These are phyloP conservation scores for Metarhizium album DNA, from an alignment of 2,329 filamentous ascomycete species.

Conservation along the genomic window DNA sequence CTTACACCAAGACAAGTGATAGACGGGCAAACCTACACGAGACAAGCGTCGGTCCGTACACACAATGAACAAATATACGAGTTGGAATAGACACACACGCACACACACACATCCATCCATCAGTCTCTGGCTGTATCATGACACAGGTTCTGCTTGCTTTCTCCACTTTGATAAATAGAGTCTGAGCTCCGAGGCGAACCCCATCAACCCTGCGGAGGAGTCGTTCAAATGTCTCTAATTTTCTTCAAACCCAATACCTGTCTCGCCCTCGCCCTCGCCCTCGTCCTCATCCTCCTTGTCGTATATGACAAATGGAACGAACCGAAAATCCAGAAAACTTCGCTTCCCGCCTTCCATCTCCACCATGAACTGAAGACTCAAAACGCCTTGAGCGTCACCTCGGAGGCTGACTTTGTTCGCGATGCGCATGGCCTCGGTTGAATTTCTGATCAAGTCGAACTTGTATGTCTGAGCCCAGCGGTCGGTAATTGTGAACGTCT, in stretches of 20 bases:
- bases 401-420: conserved; percentile 88
- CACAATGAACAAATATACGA: too few species aligned
- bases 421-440: conserved; percentile 82
- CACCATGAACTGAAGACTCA: conserved; percentile 95
- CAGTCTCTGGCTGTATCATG: neutral
- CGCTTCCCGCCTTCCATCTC: conserved; percentile 62
- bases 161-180: neutral
- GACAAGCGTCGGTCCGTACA: too few species aligned
- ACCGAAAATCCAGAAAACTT: conserved; percentile 74
- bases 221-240: neutral
- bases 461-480: conserved; percentile 66
- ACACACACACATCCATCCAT: too few species aligned
- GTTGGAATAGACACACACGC: too few species aligned
- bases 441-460: conserved; percentile 76
- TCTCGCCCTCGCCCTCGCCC: conserved; percentile 20
- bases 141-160: neutral
- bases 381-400: conserved; percentile 76
- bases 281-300: conserved; percentile 34
- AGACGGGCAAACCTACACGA: too few species aligned
- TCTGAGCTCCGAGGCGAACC: neutral
- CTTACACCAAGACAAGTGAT: too few species aligned
- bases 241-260: conserved; percentile 3
- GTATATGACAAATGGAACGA: conserved; percentile 61
- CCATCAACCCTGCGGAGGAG: neutral
- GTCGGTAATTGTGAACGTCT: conserved; percentile 58